Conservation (phyloP, 202 grass and related monocot species). For the Setaria viridis region DNA sequence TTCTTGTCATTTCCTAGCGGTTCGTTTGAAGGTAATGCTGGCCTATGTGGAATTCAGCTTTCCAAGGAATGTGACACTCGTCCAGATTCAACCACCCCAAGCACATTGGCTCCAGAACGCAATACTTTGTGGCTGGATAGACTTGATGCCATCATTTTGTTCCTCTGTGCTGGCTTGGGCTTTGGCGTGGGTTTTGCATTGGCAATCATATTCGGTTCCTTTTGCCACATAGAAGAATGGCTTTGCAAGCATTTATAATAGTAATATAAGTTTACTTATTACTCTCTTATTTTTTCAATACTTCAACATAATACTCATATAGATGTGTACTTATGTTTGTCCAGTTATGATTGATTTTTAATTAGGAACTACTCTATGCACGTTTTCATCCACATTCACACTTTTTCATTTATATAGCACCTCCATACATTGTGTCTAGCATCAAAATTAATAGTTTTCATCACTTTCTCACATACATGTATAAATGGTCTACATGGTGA, state of each 20-base stretch:
- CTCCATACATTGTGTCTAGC: no score
- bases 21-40: slow-evolving; percentile 52
- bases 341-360: no score
- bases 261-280: not conserved
- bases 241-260: not conserved
- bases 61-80: slow-evolving; percentile 36
- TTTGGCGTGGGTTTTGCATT: slow-evolving; percentile 35
- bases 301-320: no score
- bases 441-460: no score
- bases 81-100: not conserved
- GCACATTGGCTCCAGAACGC: not conserved
- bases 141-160: slow-evolving; percentile 28
- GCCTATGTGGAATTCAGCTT: slow-evolving; percentile 55
- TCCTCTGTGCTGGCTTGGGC: slow-evolving; percentile 26
- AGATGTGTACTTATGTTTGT: no score
- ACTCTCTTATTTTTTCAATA: no score
- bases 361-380: no score
- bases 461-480: no score
- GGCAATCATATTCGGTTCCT: not conserved
- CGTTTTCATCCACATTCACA: no score
- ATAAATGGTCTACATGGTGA: no score
- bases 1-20: slow-evolving; percentile 48
- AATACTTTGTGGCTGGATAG: slow-evolving; percentile 34
- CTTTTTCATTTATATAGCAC: no score
- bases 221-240: not conserved